Base-by-base conservation (phyloP, 805 yeast genomes). In the Cyberlindnera nakhonratchasimensis region DNA sequence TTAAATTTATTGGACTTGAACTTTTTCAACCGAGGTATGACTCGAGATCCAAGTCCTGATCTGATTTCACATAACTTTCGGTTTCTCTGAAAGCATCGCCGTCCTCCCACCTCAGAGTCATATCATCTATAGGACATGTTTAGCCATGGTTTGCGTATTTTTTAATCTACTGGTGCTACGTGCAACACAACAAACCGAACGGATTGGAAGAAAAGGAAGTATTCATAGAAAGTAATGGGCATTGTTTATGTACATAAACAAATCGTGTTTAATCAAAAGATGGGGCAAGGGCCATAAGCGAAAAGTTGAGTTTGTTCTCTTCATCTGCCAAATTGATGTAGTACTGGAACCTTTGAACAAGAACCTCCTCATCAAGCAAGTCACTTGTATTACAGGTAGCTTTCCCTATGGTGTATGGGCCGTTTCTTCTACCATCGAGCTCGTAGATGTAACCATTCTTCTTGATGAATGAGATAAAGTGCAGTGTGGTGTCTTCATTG, bases 381-480 rank as follows among this genome's bases (percentile, higher is more conserved):
- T 82, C 81, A 1, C 54, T 48, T n/a, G n/a, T n/a, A 2, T 54
- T 59, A 6, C 63, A 54, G 6, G 39, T 31, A 1, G 58, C 47
- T 4, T 52, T 39, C 5, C 80, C 89, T 30, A 88, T 64, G 45
- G 74, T 78, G 26, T 82, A 70, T 0, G 96, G 88, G 0, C 96
- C 93, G 26, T 63, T 63, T 50, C 95, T 71, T 50, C 98, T 73
- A 1, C 99, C 99, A 58, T 91, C 99, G 26, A 91, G 70, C 63
- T 91, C 98, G 55, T 78, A 86, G 17, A 91, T 57, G 45, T 76
- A 77, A 8, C 75, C 77, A 48, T 77, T 72, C 11, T 66, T 64
- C 53, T 75, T 79, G 10, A 85, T 69, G 54, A 85, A 82, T 6
- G 93, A 72, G 20, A 91, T 80, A 58, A 86, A 91, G 64, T 91